A percentile compares a stretch with the other conserved stretches of the same genome.
Conservation (phyloP, 2,329 filamentous ascomycete genomes). For the Phyllosticta citrichinensis region DNA sequence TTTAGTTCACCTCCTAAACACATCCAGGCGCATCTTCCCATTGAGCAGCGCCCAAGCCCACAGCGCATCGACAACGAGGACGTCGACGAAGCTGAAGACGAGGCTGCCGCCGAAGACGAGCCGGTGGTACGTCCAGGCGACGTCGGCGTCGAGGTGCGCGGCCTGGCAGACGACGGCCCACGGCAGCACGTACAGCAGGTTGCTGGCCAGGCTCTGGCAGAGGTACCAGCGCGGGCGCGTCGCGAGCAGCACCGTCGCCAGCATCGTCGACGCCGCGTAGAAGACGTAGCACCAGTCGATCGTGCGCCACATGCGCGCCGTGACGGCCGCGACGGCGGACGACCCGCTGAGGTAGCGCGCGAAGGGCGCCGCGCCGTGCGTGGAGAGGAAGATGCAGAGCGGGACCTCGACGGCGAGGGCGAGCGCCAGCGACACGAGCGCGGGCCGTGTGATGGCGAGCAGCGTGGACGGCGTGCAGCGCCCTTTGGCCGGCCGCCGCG, state of each 20-base stretch:
- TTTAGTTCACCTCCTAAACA: background rate
- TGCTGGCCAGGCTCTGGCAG: conserved; percentile 55
- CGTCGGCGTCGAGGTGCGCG: conserved; percentile 27
- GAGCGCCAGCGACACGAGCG: conserved; percentile 42
- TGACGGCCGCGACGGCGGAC: conserved; percentile 48
- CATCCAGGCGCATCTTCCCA: background rate
- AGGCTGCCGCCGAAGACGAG: conserved; percentile 59
- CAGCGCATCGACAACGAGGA: conserved; percentile 39
- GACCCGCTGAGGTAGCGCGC: conserved; percentile 52
- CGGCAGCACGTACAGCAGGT: conserved; percentile 57
- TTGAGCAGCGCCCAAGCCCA: conserved; percentile 42
- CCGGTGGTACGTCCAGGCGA: conserved; percentile 59
- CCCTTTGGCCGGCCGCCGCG: background rate
- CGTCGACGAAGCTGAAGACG: conserved; percentile 54
- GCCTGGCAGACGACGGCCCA: conserved; percentile 55
- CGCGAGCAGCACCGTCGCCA: conserved; percentile 54
- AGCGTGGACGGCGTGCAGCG: conserved; percentile 9
- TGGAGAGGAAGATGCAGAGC: conserved; percentile 51
- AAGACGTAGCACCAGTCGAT: conserved; percentile 56
- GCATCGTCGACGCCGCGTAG: conserved; percentile 55
- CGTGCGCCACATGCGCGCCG: conserved; percentile 52
- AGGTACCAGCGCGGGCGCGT: conserved; percentile 59
- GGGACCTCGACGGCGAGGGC: conserved; percentile 52
- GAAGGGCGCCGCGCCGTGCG: conserved; percentile 50
- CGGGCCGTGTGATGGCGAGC: conserved; percentile 40